phyloP scores from a whole-genome alignment of 768 basidiomycete species.

The Lactifluus piperatus region DNA sequence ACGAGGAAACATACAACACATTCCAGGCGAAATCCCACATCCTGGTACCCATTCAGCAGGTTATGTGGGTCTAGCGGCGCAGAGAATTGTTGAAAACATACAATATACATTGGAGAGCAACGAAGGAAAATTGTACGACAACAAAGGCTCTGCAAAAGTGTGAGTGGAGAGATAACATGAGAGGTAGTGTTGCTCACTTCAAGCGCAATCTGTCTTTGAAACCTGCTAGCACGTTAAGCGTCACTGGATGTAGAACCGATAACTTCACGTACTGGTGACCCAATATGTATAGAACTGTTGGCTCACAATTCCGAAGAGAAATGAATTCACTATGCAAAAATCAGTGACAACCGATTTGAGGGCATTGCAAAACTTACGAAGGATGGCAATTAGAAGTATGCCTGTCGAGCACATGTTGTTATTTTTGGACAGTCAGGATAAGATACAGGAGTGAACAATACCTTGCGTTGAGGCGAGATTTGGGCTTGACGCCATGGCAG shows the following conservation, averaged over 20 bases:
- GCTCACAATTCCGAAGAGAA: neutral
- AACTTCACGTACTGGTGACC: neutral
- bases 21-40: neutral
- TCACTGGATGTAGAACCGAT: neutral
- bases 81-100: neutral
- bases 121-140: neutral
- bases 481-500: neutral
- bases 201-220: neutral
- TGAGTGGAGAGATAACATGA: neutral
- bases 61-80: neutral
- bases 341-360: neutral
- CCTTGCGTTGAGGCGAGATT: neutral
- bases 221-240: neutral
- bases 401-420: neutral
- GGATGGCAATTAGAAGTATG: neutral
- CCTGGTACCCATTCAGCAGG: neutral
- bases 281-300: slow-evolving; percentile 1
- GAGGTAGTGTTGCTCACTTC: neutral
- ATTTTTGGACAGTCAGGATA: neutral
- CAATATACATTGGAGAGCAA: neutral
- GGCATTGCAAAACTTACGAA: neutral
- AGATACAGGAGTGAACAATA: neutral
- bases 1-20: neutral
- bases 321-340: neutral
- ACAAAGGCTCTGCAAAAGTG: neutral